These are phyloP conservation scores for Pichia manshurica DNA, from an alignment of 805 yeast species.

Conservation along the genomic window DNA sequence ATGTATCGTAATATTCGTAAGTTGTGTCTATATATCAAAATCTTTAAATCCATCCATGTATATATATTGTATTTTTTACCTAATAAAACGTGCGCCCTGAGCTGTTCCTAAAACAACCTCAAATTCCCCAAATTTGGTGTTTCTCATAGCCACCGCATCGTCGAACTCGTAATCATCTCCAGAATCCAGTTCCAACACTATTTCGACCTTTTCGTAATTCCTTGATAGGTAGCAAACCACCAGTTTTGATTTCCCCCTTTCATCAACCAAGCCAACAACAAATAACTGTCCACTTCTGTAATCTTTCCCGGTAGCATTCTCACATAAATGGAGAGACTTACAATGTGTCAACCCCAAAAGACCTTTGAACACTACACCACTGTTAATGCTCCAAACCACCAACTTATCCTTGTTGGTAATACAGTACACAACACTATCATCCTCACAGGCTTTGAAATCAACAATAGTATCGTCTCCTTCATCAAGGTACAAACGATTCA, in stretches of 20 bases:
- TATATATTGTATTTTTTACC: not conserved
- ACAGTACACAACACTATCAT: conserved; percentile 26
- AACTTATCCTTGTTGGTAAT: conserved; percentile 52
- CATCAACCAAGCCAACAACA: conserved; percentile 9
- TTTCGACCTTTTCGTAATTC: not conserved
- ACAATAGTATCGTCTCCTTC: conserved; percentile 15
- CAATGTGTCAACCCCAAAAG: not conserved
- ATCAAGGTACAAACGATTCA: conserved; percentile 39
- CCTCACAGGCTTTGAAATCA: conserved; percentile 35
- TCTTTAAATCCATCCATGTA: no score
- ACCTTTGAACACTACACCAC: not conserved
- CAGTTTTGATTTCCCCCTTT: conserved; percentile 19
- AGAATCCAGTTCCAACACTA: not conserved
- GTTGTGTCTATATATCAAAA: no score
- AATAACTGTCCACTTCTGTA: conserved; percentile 7
- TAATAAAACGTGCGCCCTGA: not conserved
- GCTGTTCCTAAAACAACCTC: conserved; percentile 12
- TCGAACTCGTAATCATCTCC: not conserved
- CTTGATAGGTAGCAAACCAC: conserved; percentile 9
- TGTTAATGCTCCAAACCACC: conserved; percentile 20
- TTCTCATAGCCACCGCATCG: not conserved
- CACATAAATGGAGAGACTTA: not conserved
- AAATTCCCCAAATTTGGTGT: conserved; percentile 23
- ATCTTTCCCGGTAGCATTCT: conserved; percentile 3
- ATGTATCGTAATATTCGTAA: no score